Evolutionary conservation across 495 filamentous ascomycete genomes (phyloP), one percentile per base, ranked within the genome.

Genomic region (Astrothelium macrocarpum): DNA sequence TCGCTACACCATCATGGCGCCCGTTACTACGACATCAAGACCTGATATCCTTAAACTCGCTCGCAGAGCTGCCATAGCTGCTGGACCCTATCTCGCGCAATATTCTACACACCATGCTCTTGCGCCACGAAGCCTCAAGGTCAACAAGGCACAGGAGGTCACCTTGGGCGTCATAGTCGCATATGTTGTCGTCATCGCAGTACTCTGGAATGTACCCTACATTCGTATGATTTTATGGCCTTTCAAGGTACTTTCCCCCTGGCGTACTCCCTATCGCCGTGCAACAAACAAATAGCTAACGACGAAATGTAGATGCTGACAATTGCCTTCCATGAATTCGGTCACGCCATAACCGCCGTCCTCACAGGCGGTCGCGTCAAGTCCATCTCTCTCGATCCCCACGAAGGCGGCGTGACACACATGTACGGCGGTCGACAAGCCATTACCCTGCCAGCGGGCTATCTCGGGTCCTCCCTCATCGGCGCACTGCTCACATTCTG

Each of bases 281-380:
- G 29, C 36, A 25, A 64, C 23, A n/a, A 2, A 28, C 60, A 62
- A n/a, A 1, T 39, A 39, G 12, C 20, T 20, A 65, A 64, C 65
- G 12, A 32, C 25, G 36, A 53, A 10, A n/a, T 32, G 49, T 64
- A 86, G 85, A 91, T 91, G 88, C 81, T 91, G 36, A 87, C 90
- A 12, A 91, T 91, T 60, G 88, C 88, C 32, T 91, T 90, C 75
- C 88, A 91, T 78, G 88, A 91, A 72, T 91, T 90, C 73, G 82
- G 85, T 32, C 88, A 91, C 76, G 88, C 88, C 53, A 84, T 87
- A 66, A 84, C 85, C 4, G 85, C 87, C 45, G 80, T 83, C 66
- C 83, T 85, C 56, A 91, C 88, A 0, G 88, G 88, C 49, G 88
- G 88, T 5, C 77, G 76, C 53, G 88, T 91, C 43, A 82, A 89